Evolutionary conservation across 2,329 filamentous ascomycete genomes (phyloP).

Genomic region (Fusarium mexicanum): DNA sequence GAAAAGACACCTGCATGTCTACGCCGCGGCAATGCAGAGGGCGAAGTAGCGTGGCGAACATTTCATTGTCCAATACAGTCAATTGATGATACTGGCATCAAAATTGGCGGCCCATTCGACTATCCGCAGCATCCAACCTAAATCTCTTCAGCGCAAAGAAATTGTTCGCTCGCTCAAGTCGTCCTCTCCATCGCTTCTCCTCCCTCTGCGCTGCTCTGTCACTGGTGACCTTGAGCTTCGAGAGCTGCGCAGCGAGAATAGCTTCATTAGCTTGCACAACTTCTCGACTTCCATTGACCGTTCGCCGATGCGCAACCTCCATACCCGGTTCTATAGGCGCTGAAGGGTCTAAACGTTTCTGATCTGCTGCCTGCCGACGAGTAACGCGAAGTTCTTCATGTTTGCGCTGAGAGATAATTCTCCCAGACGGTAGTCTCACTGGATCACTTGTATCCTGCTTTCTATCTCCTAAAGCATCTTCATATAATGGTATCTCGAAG

Average conservation of each 20-base stretch:
- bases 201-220: neutral
- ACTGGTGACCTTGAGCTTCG: neutral
- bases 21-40: too few relatives aligned
- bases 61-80: too few relatives aligned
- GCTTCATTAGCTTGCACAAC: neutral
- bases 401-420: neutral
- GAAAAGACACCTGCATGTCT: too few relatives aligned
- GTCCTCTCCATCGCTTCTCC: neutral
- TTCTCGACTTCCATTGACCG: neutral
- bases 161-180: neutral
- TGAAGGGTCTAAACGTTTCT: accelerated
- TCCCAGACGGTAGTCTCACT: neutral
- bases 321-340: neutral
- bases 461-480: neutral
- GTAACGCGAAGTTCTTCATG: neutral
- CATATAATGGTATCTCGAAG: neutral
- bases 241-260: neutral
- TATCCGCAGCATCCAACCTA: neutral
- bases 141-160: neutral
- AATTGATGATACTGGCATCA: neutral
- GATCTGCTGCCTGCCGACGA: neutral
- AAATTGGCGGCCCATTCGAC: neutral
- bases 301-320: neutral
- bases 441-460: neutral
- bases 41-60: too few relatives aligned